Evolutionary conservation across 148 eudicot species (phyloP).

Genomic region (Camellia granthamiana): DNA sequence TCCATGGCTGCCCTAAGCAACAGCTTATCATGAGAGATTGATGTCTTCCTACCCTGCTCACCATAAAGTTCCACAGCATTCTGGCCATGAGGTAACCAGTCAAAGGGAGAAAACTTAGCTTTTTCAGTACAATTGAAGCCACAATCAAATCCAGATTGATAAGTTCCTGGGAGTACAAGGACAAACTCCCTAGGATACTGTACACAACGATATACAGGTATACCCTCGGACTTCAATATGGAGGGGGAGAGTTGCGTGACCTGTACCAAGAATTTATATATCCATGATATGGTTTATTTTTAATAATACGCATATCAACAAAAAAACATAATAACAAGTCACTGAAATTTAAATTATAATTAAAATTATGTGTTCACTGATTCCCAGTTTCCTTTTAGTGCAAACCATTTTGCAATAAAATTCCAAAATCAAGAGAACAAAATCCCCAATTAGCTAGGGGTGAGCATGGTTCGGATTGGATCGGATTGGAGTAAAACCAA

Average conservation of each 20-base stretch:
- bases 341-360: neutral
- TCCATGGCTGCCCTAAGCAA: conserved; percentile 58
- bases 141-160: conserved; percentile 63
- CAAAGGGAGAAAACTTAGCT: conserved; percentile 63
- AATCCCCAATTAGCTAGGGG: too few relatives aligned
- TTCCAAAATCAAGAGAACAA: too few relatives aligned
- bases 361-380: neutral
- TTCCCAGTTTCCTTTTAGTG: neutral
- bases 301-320: neutral
- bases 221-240: conserved; percentile 48
- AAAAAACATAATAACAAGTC: neutral
- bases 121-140: conserved; percentile 67
- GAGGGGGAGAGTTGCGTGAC: conserved; percentile 60
- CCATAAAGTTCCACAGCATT: conserved; percentile 50
- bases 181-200: conserved; percentile 65
- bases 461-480: too few relatives aligned
- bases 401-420: too few relatives aligned
- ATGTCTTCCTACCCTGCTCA: conserved; percentile 50
- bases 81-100: conserved; percentile 83
- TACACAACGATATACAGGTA: conserved; percentile 72
- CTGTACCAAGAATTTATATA: conserved; percentile 32
- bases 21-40: conserved; percentile 65
- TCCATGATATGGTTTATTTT: neutral
- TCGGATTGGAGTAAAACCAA: too few relatives aligned
- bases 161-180: conserved; percentile 65